phyloP scores from a whole-genome alignment of 805 yeast genomes.

The Starmerella sp. region DNA sequence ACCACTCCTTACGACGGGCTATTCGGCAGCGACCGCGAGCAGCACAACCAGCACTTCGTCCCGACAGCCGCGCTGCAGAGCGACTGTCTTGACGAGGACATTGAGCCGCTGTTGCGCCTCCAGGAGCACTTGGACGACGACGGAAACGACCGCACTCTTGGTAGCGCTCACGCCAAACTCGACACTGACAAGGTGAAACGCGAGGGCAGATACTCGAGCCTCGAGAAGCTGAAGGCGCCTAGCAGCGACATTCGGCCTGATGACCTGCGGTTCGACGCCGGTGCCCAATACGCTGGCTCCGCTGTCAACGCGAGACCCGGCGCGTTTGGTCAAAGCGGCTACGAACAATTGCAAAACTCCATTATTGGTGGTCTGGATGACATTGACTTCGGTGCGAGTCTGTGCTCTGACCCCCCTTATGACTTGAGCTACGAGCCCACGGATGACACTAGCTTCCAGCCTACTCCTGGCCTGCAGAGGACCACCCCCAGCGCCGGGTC shows the following conservation, averaged over 20 bases:
- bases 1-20: not conserved
- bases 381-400: not conserved
- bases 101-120: not conserved
- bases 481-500: not conserved
- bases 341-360: not conserved
- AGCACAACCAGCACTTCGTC: not conserved
- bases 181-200: no score
- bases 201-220: no score
- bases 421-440: not conserved
- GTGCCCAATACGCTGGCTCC: no score
- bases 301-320: not conserved
- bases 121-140: not conserved
- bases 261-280: no score
- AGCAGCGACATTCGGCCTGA: not conserved
- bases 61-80: not conserved
- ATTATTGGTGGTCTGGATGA: not conserved
- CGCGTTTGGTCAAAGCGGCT: not conserved
- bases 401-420: not conserved
- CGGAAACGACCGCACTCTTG: not conserved
- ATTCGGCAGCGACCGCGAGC: not conserved
- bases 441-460: not conserved
- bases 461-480: not conserved
- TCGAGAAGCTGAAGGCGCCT: no score
- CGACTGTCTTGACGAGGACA: not conserved
- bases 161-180: not conserved